Base-by-base conservation (phyloP, 768 basidiomycete genomes). In the Phylloporus arenicola region DNA sequence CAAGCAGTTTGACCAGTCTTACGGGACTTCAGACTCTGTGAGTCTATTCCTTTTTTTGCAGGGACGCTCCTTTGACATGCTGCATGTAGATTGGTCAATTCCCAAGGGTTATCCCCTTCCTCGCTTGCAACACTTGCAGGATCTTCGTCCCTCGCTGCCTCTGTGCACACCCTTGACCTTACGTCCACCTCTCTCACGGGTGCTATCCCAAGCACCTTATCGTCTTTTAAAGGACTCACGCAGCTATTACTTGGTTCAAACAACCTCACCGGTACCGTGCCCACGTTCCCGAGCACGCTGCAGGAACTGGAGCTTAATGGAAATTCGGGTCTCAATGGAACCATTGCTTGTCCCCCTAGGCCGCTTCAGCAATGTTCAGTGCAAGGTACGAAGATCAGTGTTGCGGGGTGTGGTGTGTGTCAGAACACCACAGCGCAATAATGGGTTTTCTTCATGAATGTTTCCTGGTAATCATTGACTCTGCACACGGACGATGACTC, bases 201-300 rank as follows among this genome's bases (percentile, higher is more conserved):
- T n/a, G 48, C 62, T 38, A 70, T 75, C 33, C 71, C 74, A 2
- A 46, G 56, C 7, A 35, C 59, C 6, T 47, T 76, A 27, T 66
- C 68, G 8, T 65, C 70, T 17, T 59, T 74, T 20, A 58, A 57
- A 17, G 55, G 64, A 1, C 69, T 76, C 17, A 60, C 58, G 0
- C 71, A 73, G 49, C 58, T 76, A 13, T 62, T 75, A 38, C 68
- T 76, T 0, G 61, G 71, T 42, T 61, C 64, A 35, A 76, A 68
- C 57, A 67, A 72, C 52, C 61, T 75, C 35, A 57, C 66, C 1
- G 63, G 65, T 6, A 57, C 69, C 6, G 59, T 74, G 17, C 71
- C 72, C 3, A 50, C 59, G 4, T 68, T 75, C 53, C 73, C 75
- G 3, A 38, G 62, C 22, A 59, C 62, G 9, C 50, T 75, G 31